Percentiles rank a stretch among this genome's conserved stretches.
Evolutionary conservation across 768 basidiomycete species (phyloP).

Genomic region (Amanita exitialis): DNA sequence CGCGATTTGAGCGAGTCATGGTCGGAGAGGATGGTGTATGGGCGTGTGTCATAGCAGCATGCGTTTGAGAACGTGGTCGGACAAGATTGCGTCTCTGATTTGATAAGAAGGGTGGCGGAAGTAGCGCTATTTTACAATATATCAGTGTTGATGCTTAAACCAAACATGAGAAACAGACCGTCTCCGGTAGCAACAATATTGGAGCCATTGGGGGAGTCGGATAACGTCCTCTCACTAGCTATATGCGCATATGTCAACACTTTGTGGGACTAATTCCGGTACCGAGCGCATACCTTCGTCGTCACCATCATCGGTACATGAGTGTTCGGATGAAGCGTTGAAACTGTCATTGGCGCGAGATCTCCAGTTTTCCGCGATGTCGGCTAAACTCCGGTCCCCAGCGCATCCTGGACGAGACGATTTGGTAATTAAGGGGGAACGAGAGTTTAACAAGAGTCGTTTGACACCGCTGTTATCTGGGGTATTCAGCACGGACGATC

Average conservation of each 20-base stretch:
- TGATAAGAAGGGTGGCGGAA: constrained; percentile 50
- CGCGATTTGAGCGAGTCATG: constrained; percentile 17
- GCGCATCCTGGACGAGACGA: constrained; percentile 11
- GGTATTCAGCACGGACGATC: constrained; percentile 47
- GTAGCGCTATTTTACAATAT: constrained; percentile 30
- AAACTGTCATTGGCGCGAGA: constrained; percentile 63
- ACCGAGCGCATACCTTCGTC: constrained; percentile 32
- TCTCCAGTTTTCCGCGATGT: constrained; percentile 63
- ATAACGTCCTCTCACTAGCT: constrained; percentile 42
- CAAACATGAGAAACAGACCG: constrained; percentile 22
- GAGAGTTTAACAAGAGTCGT: constrained; percentile 26
- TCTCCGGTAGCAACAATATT: constrained; percentile 38
- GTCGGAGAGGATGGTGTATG: constrained; percentile 28
- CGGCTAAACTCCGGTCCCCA: constrained; percentile 41
- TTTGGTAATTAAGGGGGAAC: constrained; percentile 33
- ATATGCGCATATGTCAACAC: constrained; percentile 30
- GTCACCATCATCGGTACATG: constrained; percentile 38
- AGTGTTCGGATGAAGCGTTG: constrained; percentile 40
- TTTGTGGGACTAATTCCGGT: constrained; percentile 7
- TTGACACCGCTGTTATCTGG: constrained; percentile 39
- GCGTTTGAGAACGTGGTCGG: constrained; percentile 53
- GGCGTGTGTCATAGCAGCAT: constrained; percentile 26
- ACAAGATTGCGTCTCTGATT: constrained; percentile 27
- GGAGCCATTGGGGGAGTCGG: constrained; percentile 37
- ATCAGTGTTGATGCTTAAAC: constrained; percentile 4